phyloP scores from a whole-genome alignment of 768 basidiomycete species.

The Tylopilus rubrobrunneus region DNA sequence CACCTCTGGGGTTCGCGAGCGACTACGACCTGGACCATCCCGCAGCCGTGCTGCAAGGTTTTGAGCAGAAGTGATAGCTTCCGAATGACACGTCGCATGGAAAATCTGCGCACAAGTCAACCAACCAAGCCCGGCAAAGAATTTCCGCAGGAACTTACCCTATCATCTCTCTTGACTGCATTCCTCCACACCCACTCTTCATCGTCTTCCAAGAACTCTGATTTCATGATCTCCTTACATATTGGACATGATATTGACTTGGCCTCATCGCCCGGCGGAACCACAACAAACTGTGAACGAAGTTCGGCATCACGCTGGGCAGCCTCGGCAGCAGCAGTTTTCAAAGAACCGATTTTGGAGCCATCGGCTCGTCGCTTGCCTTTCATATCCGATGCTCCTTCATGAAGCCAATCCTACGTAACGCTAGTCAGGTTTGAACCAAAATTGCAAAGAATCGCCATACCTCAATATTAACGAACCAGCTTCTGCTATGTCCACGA shows the following conservation, averaged over 20 bases:
- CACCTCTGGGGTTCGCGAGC: constrained; percentile 73
- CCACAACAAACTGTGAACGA: constrained; percentile 75
- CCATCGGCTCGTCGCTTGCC: constrained; percentile 66
- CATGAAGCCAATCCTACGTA: constrained; percentile 83
- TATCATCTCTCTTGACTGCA: constrained; percentile 78
- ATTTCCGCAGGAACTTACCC: constrained; percentile 41
- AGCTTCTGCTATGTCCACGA: constrained; percentile 84
- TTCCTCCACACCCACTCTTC: constrained; percentile 99
- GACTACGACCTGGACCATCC: constrained; percentile 59
- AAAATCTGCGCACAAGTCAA: constrained; percentile 58
- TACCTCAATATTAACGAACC: constrained; percentile 84
- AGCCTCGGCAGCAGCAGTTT: constrained; percentile 57
- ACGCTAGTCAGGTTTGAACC: constrained; percentile 11
- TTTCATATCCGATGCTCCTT: constrained; percentile 54
- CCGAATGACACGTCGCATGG: constrained; percentile 93
- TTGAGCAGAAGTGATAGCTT: constrained; percentile 61
- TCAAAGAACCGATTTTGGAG: constrained; percentile 47
- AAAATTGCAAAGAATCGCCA: constrained; percentile 24
- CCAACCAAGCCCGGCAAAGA: neutral
- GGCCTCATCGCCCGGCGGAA: constrained; percentile 87
- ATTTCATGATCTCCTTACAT: constrained; percentile 90
- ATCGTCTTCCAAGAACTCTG: constrained; percentile 91
- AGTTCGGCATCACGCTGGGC: constrained; percentile 75
- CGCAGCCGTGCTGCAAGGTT: constrained; percentile 67
- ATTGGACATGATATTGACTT: constrained; percentile 85